Conservation (phyloP, 2,329 filamentous ascomycete species). For the Intubia oerlemansii region DNA sequence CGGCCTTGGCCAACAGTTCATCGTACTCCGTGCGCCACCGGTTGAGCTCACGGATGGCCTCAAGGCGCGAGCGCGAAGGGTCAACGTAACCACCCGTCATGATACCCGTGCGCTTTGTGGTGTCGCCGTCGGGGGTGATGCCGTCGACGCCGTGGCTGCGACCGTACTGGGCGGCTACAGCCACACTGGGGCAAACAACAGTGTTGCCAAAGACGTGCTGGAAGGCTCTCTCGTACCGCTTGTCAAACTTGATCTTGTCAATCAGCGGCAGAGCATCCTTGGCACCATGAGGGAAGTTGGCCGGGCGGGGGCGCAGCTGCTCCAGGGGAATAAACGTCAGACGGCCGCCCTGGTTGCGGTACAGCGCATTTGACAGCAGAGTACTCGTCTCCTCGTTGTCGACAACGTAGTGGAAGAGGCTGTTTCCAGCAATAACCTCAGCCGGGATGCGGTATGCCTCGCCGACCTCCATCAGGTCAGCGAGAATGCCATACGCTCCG, state of each 20-base stretch:
- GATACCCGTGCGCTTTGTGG: slow-evolving; percentile 83
- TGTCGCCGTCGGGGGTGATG: slow-evolving; percentile 87
- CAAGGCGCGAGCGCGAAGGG: slow-evolving; percentile 63
- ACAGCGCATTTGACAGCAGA: slow-evolving; percentile 56
- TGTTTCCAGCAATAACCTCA: slow-evolving; percentile 80
- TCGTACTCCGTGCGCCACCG: slow-evolving; percentile 61
- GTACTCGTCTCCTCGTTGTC: slow-evolving; percentile 80
- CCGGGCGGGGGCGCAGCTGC: slow-evolving; percentile 46
- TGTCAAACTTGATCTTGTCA: slow-evolving; percentile 63
- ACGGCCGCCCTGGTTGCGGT: slow-evolving; percentile 60
- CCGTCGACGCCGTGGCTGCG: slow-evolving; percentile 80
- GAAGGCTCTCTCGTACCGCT: slow-evolving; percentile 63
- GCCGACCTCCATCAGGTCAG: slow-evolving; percentile 73
- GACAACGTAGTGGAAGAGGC: slow-evolving; percentile 89
- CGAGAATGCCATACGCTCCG: slow-evolving; percentile 80
- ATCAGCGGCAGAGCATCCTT: slow-evolving; percentile 76
- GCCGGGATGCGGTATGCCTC: slow-evolving; percentile 75
- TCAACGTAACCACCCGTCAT: slow-evolving; percentile 92
- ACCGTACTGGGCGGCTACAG: slow-evolving; percentile 75
- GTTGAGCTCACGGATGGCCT: slow-evolving; percentile 55
- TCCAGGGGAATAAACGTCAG: slow-evolving; percentile 91
- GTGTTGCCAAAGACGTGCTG: slow-evolving; percentile 91
- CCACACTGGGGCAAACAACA: slow-evolving; percentile 78
- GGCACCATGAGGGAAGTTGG: slow-evolving; percentile 56
- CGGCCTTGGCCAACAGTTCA: slow-evolving; percentile 36